Base-by-base conservation (phyloP, 805 yeast species). In the Cyberlindnera samutprakarnensis region DNA sequence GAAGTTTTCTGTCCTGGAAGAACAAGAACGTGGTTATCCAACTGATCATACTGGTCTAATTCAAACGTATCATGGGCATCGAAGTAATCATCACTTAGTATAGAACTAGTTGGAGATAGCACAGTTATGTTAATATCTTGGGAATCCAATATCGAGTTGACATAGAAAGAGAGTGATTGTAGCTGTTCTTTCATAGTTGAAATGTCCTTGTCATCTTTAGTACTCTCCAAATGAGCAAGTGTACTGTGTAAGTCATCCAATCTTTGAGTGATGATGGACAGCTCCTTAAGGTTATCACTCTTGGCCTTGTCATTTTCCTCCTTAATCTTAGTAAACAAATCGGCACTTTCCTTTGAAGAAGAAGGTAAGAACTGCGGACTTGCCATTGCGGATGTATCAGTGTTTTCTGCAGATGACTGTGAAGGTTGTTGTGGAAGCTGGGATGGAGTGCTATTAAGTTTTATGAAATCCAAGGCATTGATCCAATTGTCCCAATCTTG, bases 401-500 rank as follows among this genome's bases (percentile, higher is more conserved):
- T 16, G 7, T 21, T 23, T 11, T 22, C 24, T 15, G 14, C n/a
- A 9, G 17, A 7, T 12, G 23, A 15, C 11, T 16, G 14, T 12
- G 23, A 5, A 2, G 15, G 7, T 8, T 10, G 13, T 15, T 17
- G 33, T 6, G 14, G 21, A 14, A 19, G 27, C 21, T 19, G 21
- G 7, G 21, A 27, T 18, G 30, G 38, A 14, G 38, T 19, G 7
- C 38, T 17, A 21, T 35, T 36, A 14, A 42, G 30, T 31, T 51
- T 51, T 23, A 51, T 49, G 25, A 47, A 49, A 28, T 85, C 79
- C 42, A 88, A 70, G 2, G 95, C 94, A 32, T 75, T 68, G 11
- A 81, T 72, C 98, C 98, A 92, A 6, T 72, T 65, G 22, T 75
- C 70, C 69, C 86, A 92, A 42, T 82, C 88, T 6, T 67, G 63